A percentile compares a stretch with the other conserved stretches of the same genome.
Evolutionary conservation across 2,329 filamentous ascomycete genomes (phyloP).

Genomic region (Trichophyton schoenleinii): DNA sequence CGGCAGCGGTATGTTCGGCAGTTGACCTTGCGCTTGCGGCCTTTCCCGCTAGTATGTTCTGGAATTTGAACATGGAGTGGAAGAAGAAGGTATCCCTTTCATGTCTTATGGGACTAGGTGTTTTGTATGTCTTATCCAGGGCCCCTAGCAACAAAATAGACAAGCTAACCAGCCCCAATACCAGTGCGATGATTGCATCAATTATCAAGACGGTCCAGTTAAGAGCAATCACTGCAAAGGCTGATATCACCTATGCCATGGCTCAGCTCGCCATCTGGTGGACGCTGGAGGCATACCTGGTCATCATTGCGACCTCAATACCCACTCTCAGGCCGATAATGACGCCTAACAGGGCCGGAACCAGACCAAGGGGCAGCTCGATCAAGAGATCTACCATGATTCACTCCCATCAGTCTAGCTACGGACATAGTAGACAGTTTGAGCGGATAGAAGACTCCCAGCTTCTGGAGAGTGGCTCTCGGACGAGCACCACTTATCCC

Average conservation of each 20-base stretch:
- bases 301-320: constrained; percentile 12
- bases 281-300: constrained; percentile 10
- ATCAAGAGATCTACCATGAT: background rate
- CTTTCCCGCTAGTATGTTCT: constrained; percentile 12
- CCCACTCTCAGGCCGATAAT: constrained; percentile 8
- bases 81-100: constrained; percentile 9
- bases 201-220: constrained; percentile 9
- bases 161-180: background rate
- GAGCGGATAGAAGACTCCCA: background rate
- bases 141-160: background rate
- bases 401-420: background rate
- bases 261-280: constrained; percentile 7
- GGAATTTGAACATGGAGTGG: constrained; percentile 7
- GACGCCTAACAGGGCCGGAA: background rate
- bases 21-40: constrained; percentile 11
- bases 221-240: constrained; percentile 3
- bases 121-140: constrained; percentile 3
- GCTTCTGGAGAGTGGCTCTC: background rate
- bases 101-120: constrained; percentile 9
- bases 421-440: background rate
- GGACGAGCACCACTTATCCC: background rate
- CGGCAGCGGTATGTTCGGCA: constrained; percentile 9
- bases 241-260: constrained; percentile 10
- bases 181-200: constrained; percentile 9
- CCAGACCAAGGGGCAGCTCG: background rate